Conservation (phyloP, 176 grass and related monocot species). For the Neostapfia colusana region DNA sequence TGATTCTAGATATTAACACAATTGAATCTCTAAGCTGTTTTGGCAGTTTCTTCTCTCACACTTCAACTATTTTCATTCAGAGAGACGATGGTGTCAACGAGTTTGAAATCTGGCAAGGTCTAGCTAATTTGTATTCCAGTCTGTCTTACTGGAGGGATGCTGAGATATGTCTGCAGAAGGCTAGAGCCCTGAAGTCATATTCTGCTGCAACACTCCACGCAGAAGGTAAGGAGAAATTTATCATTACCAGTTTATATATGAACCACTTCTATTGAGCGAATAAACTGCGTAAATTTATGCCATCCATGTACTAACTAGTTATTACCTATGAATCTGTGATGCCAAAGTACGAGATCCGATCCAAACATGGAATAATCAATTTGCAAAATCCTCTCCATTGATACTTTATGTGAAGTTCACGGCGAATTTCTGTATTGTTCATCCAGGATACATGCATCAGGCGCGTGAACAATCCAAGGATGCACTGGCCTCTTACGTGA, state of each 20-base stretch:
- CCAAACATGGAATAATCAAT: background rate
- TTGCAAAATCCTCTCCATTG: background rate
- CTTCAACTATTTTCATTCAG: background rate
- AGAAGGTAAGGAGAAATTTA: slow-evolving; percentile 50
- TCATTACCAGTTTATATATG: background rate
- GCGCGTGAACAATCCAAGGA: slow-evolving; percentile 33
- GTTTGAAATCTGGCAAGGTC: slow-evolving; percentile 95
- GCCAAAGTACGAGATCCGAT: background rate
- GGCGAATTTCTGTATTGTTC: background rate
- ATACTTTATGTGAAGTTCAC: background rate
- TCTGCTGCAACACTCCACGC: slow-evolving; percentile 67
- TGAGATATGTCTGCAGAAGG: slow-evolving; percentile 93
- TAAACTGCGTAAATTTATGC: background rate
- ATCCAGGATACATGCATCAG: slow-evolving; percentile 68
- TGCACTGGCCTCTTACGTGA: slow-evolving; percentile 59
- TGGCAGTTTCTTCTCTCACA: slow-evolving; percentile 5
- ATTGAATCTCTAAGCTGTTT: background rate
- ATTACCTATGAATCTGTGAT: background rate
- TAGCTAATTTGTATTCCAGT: slow-evolving; percentile 80
- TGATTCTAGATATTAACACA: background rate
- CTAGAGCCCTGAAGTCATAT: slow-evolving; percentile 63
- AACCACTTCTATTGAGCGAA: background rate
- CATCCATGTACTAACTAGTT: background rate
- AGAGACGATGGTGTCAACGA: slow-evolving; percentile 54
- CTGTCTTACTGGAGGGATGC: slow-evolving; percentile 73